Evolutionary conservation across 805 yeast species (phyloP).

Genomic region (Yarrowia deformans): DNA sequence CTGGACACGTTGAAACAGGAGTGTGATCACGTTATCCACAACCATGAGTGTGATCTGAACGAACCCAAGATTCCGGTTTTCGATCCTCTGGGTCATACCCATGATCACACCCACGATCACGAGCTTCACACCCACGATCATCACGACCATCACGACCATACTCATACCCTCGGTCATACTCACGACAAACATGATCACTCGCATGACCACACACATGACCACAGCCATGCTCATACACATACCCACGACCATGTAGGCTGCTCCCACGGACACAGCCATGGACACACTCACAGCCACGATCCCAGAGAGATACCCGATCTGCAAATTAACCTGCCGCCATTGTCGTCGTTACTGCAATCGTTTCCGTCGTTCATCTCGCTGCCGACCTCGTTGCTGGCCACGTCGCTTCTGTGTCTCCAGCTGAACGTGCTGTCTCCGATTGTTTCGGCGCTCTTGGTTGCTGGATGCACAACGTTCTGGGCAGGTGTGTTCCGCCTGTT

Average conservation of each 20-base stretch:
- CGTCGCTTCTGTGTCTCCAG: slow-evolving; percentile 42
- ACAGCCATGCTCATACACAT: background rate
- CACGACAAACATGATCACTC: background rate
- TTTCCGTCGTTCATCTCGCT: slow-evolving; percentile 49
- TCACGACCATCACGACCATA: slow-evolving; percentile 14
- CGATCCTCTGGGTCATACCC: slow-evolving; percentile 5
- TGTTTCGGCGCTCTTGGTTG: slow-evolving; percentile 41
- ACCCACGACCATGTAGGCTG: slow-evolving; percentile 9
- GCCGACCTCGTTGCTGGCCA: slow-evolving; percentile 48
- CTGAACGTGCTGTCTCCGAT: slow-evolving; percentile 39
- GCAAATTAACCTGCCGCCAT: slow-evolving; percentile 12
- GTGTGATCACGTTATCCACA: slow-evolving; percentile 16
- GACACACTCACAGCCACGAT: slow-evolving; percentile 9
- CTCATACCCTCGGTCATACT: background rate
- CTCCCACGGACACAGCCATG: slow-evolving; percentile 1
- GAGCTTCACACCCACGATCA: too few species aligned
- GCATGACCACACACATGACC: background rate
- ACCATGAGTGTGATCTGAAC: background rate
- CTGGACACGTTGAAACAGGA: slow-evolving; percentile 16
- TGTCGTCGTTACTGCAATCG: slow-evolving; percentile 42
- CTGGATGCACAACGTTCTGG: slow-evolving; percentile 45
- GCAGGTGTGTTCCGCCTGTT: slow-evolving; percentile 43
- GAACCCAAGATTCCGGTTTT: background rate
- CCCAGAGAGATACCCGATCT: slow-evolving; percentile 11
- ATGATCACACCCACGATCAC: background rate